These are phyloP conservation scores for Cucurbita ficifolia DNA, from an alignment of 306 rosid genomes.

Conservation along the genomic window DNA sequence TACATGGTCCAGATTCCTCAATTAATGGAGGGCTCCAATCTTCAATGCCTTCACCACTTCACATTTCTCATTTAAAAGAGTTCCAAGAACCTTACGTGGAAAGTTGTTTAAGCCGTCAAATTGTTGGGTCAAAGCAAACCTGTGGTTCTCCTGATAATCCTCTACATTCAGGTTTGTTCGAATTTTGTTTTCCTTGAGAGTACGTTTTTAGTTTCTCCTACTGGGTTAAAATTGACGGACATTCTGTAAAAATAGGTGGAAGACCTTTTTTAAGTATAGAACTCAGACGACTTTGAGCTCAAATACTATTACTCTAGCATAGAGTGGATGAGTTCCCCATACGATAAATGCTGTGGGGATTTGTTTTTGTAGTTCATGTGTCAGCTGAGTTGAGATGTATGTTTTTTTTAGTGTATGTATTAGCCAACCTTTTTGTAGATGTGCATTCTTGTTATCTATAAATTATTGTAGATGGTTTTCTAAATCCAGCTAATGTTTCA, in stretches of 20 bases:
- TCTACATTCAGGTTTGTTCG: conserved; percentile 31
- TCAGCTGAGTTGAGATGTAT: not conserved
- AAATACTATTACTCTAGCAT: not conserved
- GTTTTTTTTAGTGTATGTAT: not conserved
- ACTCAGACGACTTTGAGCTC: not conserved
- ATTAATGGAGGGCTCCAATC: conserved; percentile 77
- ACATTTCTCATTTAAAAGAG: conserved; percentile 69
- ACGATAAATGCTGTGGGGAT: not conserved
- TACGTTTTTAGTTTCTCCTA: not conserved
- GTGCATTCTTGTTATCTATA: not conserved
- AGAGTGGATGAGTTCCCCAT: not conserved
- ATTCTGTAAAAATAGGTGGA: conserved; percentile 9
- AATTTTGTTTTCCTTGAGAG: conserved; percentile 12
- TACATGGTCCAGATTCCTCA: conserved; percentile 82
- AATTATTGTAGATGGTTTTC: not conserved
- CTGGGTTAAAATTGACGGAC: not conserved
- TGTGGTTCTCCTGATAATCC: conserved; percentile 32
- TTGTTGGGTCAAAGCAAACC: conserved; percentile 17
- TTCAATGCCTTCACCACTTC: conserved; percentile 68
- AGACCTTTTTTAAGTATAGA: not conserved
- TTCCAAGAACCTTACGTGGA: conserved; percentile 43
- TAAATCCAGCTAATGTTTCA: not conserved
- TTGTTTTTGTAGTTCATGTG: not conserved
- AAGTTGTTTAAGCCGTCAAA: conserved; percentile 23
- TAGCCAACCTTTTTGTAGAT: not conserved